Conservation (phyloP, 768 basidiomycete genomes). For the Neoboletus brunneissimus region DNA sequence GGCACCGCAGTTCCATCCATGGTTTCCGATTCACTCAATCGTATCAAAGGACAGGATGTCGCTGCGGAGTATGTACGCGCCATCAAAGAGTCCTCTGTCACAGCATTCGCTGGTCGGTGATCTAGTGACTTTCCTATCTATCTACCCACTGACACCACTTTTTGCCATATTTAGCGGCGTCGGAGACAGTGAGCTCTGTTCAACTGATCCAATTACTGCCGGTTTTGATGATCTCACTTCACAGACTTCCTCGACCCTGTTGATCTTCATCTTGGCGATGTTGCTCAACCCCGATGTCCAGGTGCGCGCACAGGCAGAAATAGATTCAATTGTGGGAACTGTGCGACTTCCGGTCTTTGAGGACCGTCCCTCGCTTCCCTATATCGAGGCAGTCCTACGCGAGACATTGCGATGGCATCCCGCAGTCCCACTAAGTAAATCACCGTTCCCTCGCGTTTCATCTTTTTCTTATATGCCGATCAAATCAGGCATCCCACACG, state of each 20-base stretch:
- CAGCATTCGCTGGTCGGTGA: slow-evolving; percentile 29
- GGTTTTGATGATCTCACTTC: background rate
- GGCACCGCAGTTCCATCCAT: slow-evolving; percentile 28
- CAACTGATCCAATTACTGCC: background rate
- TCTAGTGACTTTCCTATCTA: background rate
- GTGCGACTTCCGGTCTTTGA: slow-evolving; percentile 32
- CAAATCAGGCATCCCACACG: slow-evolving; percentile 32
- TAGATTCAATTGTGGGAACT: slow-evolving; percentile 31
- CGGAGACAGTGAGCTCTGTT: slow-evolving; percentile 26
- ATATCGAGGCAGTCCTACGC: slow-evolving; percentile 27
- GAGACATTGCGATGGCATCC: slow-evolving; percentile 39
- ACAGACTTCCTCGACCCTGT: slow-evolving; percentile 33
- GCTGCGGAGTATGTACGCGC: slow-evolving; percentile 15
- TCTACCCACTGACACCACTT: background rate
- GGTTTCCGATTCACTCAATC: slow-evolving; percentile 25
- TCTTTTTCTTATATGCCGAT: background rate
- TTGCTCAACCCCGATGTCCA: slow-evolving; percentile 37
- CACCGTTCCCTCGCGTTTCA: background rate
- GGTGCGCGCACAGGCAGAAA: slow-evolving; percentile 37
- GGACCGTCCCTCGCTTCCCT: slow-evolving; percentile 29
- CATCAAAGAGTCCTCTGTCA: slow-evolving; percentile 29
- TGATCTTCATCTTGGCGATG: slow-evolving; percentile 37
- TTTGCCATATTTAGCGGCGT: slow-evolving; percentile 19
- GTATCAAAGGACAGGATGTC: slow-evolving; percentile 3
- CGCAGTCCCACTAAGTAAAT: slow-evolving; percentile 32